Evolutionary conservation across 1,284 basidiomycete genomes (phyloP), one percentile per base, ranked within the genome.

Genomic region (Austroboletus niveus): DNA sequence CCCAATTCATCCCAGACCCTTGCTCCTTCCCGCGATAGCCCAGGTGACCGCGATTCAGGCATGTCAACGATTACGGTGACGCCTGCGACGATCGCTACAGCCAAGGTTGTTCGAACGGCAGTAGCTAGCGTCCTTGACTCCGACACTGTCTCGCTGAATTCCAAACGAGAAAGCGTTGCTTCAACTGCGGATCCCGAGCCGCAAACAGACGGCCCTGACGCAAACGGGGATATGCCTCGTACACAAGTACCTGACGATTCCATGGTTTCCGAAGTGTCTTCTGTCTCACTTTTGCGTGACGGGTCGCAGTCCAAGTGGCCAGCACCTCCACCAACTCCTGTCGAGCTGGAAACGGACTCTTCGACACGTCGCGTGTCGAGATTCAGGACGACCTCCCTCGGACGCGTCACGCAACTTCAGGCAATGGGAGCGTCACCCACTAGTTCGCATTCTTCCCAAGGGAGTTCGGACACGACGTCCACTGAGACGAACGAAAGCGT

Each of bases 31-130:
- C 62, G 53, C 31, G 36, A 43, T 5, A 57, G 41, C 12, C 24
- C 55, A 1, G 47, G 60, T 11, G 75, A 77, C 49, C 68, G 80
- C 27, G 75, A 80, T 59, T 82, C 80, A 50, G 75, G 71, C 54
- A 66, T 76, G n/a, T 79, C 78, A 17, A 80, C 67, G 30, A 69
- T 75, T 29, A 79, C 78, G 32, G 75, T 80, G 20, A 70, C 76
- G 8, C 72, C 72, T 42, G 77, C 74, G 10, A 79, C 76, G 8
- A 72, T 82, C 49, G 64, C 72, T 11, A 63, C 68, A 12, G 64
- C 67, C 4, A 70, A 60, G 45, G 66, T 67, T 29, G 60, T 76
- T 32, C 75, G 73, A 22, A 70, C 75, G 45, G 74, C 75, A 9
- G 71, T 75, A 8, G 80, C 79, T 9, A 77, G 75, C 49, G 70